Base-by-base conservation (phyloP, 805 yeast genomes). In the Yamadazyma paraphyllophila region DNA sequence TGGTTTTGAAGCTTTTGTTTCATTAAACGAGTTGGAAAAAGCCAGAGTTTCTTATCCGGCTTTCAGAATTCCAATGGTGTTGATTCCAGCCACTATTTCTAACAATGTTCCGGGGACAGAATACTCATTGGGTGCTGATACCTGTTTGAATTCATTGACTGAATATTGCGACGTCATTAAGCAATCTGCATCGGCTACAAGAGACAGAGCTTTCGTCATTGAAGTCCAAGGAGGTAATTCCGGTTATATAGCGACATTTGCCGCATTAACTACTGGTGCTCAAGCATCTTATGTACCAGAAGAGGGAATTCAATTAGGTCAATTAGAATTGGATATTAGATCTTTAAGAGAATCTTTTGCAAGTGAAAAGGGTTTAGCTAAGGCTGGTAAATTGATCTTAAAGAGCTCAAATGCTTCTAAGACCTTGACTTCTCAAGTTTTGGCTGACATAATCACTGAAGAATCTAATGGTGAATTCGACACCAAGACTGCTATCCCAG, bases 21-120 rank as follows among this genome's bases (percentile, higher is more conserved):
- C 97, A 1, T 76, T 94, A 55, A 81, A 87, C 58, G 87, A 90
- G 71, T 77, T 94, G 54, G 85, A 87, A 56, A 76, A 77, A 55
- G 89, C 94, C 27, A 81, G 97, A 65, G 54, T 63, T 12, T 71
- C 80, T 48, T 94, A 89, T 69, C 98, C 99, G 36, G 82, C 92
- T 25, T 88, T 94, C 72, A 82, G 92, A 66, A 90, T 94, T 54
- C 99, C 99, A 51, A 84, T 92, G 88, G 86, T 88, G 35, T 81
- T 88, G 56, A 77, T 94, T 54, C 99, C 99, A 9, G 92, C 98
- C 2, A 94, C 99, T 2, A 88, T 94, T 53, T 90, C 97, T 13
- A 94, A 94, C 71, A 94, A 94, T 58, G 98, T 94, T 41, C 99
- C 99, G n/a, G 99, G 99, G 49, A 85, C 98, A 1, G 97, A 94